A percentile compares a stretch with the other conserved stretches of the same genome.
These are phyloP conservation scores for Clonostachys byssicola DNA, from an alignment of 2,329 filamentous ascomycete species.

Conservation along the genomic window DNA sequence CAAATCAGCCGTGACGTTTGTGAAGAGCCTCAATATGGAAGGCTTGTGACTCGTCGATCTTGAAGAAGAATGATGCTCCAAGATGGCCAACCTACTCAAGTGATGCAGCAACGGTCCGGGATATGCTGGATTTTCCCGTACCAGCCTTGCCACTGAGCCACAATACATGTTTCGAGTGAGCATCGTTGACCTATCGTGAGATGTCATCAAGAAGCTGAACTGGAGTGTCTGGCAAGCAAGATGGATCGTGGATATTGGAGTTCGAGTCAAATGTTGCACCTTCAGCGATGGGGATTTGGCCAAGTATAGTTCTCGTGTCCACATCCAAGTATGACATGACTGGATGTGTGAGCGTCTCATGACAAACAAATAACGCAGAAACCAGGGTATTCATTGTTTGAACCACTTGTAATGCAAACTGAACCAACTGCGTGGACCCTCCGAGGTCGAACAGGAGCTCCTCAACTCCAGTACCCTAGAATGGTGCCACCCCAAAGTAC, in stretches of 20 bases:
- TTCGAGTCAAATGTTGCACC: not conserved
- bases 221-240: not conserved
- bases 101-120: not conserved
- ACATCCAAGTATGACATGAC: too few species aligned
- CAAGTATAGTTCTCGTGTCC: not conserved
- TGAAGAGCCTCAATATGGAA: not conserved
- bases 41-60: not conserved
- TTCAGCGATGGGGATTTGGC: not conserved
- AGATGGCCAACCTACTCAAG: not conserved
- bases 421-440: too few species aligned
- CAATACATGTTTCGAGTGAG: not conserved
- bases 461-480: too few species aligned
- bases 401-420: too few species aligned
- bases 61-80: not conserved
- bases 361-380: too few species aligned
- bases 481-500: too few species aligned
- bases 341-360: too few species aligned
- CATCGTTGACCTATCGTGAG: not conserved
- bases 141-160: conserved; percentile 2
- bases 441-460: too few species aligned
- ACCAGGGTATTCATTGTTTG: too few species aligned
- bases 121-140: conserved; percentile 1
- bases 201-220: not conserved
- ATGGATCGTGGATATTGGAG: not conserved
- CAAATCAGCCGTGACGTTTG: not conserved